phyloP scores from a whole-genome alignment of 2,329 filamentous ascomycete genomes.

The Trichoderma harzianum region DNA sequence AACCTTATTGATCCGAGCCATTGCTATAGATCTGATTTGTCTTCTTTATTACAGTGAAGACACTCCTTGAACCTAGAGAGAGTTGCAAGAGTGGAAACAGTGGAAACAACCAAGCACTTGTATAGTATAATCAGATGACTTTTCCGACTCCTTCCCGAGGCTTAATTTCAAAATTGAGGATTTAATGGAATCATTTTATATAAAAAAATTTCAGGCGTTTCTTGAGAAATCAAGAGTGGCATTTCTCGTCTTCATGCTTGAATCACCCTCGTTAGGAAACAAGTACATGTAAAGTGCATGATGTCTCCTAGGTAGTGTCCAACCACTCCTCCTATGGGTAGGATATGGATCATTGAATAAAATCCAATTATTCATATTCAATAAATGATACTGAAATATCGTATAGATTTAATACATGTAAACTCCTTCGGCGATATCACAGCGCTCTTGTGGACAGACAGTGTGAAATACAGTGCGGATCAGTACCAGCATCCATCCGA shows the following conservation, averaged over 20 bases:
- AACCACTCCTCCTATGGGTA: background rate
- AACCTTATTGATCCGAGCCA: background rate
- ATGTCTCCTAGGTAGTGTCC: no score
- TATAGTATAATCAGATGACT: background rate
- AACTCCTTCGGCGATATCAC: background rate
- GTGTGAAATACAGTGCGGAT: background rate
- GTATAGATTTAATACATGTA: background rate
- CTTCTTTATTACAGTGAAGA: background rate
- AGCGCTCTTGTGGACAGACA: background rate
- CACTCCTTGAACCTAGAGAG: background rate
- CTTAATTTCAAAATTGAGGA: no score
- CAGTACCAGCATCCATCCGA: background rate
- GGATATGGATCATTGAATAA: background rate
- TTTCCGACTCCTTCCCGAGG: background rate
- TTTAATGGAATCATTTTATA: no score
- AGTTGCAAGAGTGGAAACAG: background rate
- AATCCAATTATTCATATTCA: no score
- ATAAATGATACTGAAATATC: fast-evolving
- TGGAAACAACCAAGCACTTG: background rate
- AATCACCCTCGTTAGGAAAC: background rate
- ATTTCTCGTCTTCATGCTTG: background rate
- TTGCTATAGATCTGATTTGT: background rate
- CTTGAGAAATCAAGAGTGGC: no score
- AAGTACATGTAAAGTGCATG: no score
- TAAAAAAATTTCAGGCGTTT: background rate